These are phyloP conservation scores for Haemoproteus tartakovskyi DNA, from an alignment of 169 alveolate genomes.

Conservation along the genomic window DNA sequence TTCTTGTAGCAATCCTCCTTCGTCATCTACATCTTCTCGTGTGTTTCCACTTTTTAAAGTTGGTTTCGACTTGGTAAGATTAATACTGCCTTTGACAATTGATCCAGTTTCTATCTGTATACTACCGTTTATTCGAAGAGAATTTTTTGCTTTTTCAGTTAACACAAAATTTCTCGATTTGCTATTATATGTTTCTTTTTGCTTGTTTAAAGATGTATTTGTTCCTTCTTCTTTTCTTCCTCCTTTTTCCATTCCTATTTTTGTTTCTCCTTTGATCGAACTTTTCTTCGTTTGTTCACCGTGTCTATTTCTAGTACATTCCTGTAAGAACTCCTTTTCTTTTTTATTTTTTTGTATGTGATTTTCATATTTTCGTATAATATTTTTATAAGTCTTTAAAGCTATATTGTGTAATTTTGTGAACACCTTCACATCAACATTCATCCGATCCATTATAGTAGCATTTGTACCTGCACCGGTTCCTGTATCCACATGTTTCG, in stretches of 20 bases:
- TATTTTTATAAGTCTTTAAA: slow-evolving; percentile 15
- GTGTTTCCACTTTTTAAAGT: no score
- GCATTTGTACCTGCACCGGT: no score
- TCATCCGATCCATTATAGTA: slow-evolving; percentile 16
- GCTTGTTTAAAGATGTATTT: no score
- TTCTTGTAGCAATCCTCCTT: slow-evolving; percentile 3
- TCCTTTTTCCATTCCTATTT: not conserved
- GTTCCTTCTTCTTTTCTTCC: slow-evolving; percentile 15
- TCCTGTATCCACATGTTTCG: no score
- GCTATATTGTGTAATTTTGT: slow-evolving; percentile 41
- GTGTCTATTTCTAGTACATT: slow-evolving; percentile 4
- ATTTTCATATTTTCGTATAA: slow-evolving; percentile 15
- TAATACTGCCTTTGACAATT: no score
- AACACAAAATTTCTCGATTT: no score
- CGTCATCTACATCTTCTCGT: slow-evolving; percentile 8
- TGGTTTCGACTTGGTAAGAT: no score
- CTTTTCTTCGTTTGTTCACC: slow-evolving; percentile 14
- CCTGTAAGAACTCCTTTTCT: slow-evolving; percentile 6
- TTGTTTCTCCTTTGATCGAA: slow-evolving; percentile 7
- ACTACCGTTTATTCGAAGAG: no score
- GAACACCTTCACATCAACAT: slow-evolving; percentile 36
- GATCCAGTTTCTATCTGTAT: no score
- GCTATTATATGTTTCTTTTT: no score
- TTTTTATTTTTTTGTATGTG: slow-evolving; percentile 6
- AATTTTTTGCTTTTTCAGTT: no score